Conservation (phyloP, 305 asterid species). For the Andrographis paniculata region DNA sequence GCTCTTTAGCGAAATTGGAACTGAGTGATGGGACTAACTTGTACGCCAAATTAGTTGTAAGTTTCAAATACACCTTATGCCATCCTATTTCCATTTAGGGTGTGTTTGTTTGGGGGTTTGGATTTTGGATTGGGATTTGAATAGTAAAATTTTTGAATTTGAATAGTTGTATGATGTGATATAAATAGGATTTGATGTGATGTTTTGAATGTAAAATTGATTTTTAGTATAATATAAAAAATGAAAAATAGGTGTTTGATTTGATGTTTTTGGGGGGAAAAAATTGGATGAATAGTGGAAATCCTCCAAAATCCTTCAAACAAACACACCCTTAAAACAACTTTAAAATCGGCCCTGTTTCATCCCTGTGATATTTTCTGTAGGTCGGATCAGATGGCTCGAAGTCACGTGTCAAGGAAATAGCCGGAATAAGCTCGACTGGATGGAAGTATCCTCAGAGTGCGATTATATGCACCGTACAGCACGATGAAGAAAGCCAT, state of each 20-base stretch:
- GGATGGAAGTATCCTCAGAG: constrained; percentile 93
- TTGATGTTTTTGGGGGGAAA: too few species aligned
- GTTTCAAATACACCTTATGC: constrained; percentile 9
- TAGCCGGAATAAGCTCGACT: constrained; percentile 73
- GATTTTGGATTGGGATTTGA: neutral
- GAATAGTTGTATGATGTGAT: too few species aligned
- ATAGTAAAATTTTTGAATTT: too few species aligned
- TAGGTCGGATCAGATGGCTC: constrained; percentile 98
- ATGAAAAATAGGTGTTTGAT: too few species aligned
- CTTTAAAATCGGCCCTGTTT: neutral
- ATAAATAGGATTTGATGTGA: too few species aligned
- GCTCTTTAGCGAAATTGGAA: constrained; percentile 59
- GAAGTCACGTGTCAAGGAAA: constrained; percentile 82
- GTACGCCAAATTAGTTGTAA: constrained; percentile 85
- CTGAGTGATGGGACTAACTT: constrained; percentile 67
- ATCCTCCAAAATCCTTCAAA: too few species aligned
- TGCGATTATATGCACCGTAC: constrained; percentile 84
- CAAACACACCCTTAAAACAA: too few species aligned
- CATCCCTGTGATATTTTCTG: constrained; percentile 1
- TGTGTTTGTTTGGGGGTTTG: too few species aligned
- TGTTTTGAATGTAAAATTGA: too few species aligned
- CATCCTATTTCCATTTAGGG: too few species aligned
- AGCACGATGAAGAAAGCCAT: constrained; percentile 46
- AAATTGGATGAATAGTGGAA: too few species aligned
- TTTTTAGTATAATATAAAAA: too few species aligned